These are phyloP conservation scores for Tricholoma saponaceum DNA, from an alignment of 768 basidiomycete species.

Conservation along the genomic window DNA sequence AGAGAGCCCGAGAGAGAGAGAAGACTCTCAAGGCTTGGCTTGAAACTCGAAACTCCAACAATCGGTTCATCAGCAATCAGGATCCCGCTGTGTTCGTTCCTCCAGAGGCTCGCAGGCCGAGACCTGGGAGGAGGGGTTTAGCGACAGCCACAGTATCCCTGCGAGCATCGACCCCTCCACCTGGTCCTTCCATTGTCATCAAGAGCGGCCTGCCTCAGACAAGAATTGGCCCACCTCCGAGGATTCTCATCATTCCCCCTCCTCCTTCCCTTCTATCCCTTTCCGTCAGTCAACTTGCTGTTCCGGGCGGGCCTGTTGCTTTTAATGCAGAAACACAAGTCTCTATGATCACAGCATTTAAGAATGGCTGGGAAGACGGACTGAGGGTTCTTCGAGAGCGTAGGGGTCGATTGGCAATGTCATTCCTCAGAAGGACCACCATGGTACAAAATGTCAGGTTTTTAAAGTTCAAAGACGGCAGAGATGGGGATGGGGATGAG, in stretches of 20 bases:
- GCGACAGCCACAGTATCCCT: constrained; percentile 64
- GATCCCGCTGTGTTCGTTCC: constrained; percentile 3
- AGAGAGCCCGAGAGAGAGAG: constrained; percentile 63
- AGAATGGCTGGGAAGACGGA: constrained; percentile 61
- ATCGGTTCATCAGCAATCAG: constrained; percentile 2
- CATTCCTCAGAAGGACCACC: constrained; percentile 19
- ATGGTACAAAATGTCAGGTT: constrained; percentile 1
- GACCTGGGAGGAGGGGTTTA: constrained; percentile 55
- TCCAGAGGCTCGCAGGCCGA: constrained; percentile 18
- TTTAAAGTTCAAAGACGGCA: constrained; percentile 15
- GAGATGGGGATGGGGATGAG: constrained; percentile 18
- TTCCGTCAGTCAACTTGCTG: constrained; percentile 26
- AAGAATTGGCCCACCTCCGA: constrained; percentile 19
- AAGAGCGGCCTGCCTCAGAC: constrained; percentile 1
- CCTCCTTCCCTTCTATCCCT: constrained; percentile 45
- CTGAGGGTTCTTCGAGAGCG: constrained; percentile 48
- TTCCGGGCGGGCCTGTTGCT: constrained; percentile 29
- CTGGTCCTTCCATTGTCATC: constrained; percentile 9
- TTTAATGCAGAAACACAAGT: neutral
- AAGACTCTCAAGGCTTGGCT: constrained; percentile 51
- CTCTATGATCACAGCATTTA: constrained; percentile 46
- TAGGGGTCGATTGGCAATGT: constrained; percentile 40
- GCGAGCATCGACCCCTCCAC: constrained; percentile 24
- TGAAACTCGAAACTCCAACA: constrained; percentile 22
- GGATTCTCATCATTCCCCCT: constrained; percentile 56